Base-by-base conservation (phyloP, 2,329 filamentous ascomycete species). In the Aotearoamyces nothofagi region DNA sequence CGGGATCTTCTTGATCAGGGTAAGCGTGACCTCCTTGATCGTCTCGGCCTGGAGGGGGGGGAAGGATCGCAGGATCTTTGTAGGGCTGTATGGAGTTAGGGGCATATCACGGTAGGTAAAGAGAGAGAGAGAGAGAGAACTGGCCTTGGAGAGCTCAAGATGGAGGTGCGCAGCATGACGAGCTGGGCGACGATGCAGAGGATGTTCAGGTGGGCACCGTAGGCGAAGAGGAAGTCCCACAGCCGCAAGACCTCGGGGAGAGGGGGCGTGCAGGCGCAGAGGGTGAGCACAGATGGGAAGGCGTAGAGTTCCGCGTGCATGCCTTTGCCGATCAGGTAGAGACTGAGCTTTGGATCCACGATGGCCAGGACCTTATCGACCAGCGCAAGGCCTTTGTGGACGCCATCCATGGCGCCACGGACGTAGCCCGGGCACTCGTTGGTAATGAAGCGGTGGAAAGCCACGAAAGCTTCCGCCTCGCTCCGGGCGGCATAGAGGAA, bases 191-290 rank as follows among this genome's bases (percentile, higher is more conserved):
- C 90, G 39, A 98, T 94, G 51, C 90, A 96, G 13, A 98, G 57
- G 32, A 98, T 82, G 47, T 98, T 98, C 36, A 98, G 54, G 52
- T 98, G 90, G 19, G 84, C 76, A 0, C 90, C 90, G 42, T 94
- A 98, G 0, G 90, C 87, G 47, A 98, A 92, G 13, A 98, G 56
- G 43, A 98, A 98, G 51, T 98, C 90, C 90, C 90, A 98, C 2
- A 98, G 65, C 37, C 80, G 71, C 31, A 98, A 56, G 0, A 98
- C 90, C 54, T 98, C 87, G 0, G 87, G 87, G 31, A 98, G 55
- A 3, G 90, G 90, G 10, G 90, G 90, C 10, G 90, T 98, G 53
- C 90, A 96, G 15, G 90, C 90, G 47, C 84, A 94, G 28, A 98
- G 66, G 0, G 90, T 98, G 38, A 96, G 61, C 0, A 98, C 90